phyloP scores from a whole-genome alignment of 768 basidiomycete genomes.

The Sistotremastrum niveocremeum region DNA sequence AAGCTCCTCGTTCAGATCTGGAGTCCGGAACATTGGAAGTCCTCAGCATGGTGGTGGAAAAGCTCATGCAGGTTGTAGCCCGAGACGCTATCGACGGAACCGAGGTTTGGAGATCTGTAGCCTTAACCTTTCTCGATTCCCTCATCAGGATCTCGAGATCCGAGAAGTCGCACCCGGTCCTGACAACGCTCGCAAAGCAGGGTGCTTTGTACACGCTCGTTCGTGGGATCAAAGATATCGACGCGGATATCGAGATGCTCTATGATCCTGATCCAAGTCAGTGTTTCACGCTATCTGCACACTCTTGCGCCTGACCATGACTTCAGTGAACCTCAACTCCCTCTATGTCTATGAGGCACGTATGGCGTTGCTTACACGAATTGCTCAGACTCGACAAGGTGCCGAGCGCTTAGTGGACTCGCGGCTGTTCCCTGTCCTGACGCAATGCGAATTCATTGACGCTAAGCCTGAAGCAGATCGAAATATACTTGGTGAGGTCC shows the following conservation, averaged over 20 bases:
- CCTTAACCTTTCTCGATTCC: conserved; percentile 81
- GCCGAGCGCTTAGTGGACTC: conserved; percentile 76
- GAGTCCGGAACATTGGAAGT: conserved; percentile 50
- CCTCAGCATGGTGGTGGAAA: conserved; percentile 57
- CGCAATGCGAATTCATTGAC: conserved; percentile 80
- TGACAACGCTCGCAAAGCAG: conserved; percentile 47
- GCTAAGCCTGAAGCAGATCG: conserved; percentile 69
- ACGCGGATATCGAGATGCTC: conserved; percentile 56
- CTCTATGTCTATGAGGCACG: conserved; percentile 93
- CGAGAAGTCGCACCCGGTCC: conserved; percentile 53
- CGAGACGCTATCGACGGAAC: conserved; percentile 92
- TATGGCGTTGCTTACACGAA: conserved; percentile 75
- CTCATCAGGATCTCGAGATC: conserved; percentile 56
- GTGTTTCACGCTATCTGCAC: conserved; percentile 10
- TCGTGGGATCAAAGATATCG: conserved; percentile 70
- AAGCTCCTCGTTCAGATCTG: conserved; percentile 25
- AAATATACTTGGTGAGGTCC: conserved; percentile 62
- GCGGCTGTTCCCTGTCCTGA: conserved; percentile 57
- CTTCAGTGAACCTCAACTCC: conserved; percentile 72
- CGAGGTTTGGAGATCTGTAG: conserved; percentile 94
- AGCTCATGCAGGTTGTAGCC: conserved; percentile 56
- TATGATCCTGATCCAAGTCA: conserved; percentile 84
- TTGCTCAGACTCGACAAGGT: conserved; percentile 71
- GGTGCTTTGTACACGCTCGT: conserved; percentile 78
- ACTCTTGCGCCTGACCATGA: neutral